Conservation (phyloP, 257 asterid genomes). For the Salvia hispanica region DNA sequence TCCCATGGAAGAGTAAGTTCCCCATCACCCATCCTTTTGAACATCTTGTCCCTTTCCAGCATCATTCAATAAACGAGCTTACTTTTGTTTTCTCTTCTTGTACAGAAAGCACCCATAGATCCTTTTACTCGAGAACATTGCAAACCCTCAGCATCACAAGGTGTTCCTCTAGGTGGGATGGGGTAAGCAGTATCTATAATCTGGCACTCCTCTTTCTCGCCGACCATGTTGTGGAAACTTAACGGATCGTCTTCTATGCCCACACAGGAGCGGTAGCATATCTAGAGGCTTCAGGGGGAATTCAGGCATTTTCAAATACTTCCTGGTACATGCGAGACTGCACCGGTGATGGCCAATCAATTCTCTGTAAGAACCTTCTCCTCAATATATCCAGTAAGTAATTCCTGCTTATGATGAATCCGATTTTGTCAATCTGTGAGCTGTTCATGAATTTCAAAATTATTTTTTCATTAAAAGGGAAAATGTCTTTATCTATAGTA, state of each 20-base stretch:
- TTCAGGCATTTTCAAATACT: constrained; percentile 89
- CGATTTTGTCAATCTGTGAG: no score
- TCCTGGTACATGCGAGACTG: constrained; percentile 92
- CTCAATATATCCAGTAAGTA: constrained; percentile 19
- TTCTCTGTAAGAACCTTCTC: constrained; percentile 73
- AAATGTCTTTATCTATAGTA: not conserved
- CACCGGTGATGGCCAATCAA: constrained; percentile 98
- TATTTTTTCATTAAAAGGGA: no score
- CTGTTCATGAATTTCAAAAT: no score
- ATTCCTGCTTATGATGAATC: constrained; percentile 24
- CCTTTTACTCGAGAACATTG: constrained; percentile 89
- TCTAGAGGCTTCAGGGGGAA: constrained; percentile 98
- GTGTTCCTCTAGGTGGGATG: constrained; percentile 99
- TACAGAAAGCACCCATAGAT: constrained; percentile 97
- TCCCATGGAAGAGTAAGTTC: constrained; percentile 89
- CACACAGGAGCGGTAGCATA: constrained; percentile 97
- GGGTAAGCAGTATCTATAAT: constrained; percentile 59
- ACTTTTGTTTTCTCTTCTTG: constrained; percentile 3
- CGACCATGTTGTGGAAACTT: constrained; percentile 9
- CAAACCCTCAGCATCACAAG: constrained; percentile 95
- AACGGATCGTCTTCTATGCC: constrained; percentile 27
- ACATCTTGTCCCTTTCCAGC: not conserved
- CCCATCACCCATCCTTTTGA: not conserved
- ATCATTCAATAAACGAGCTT: no score
- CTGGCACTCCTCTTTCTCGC: not conserved